phyloP scores from a whole-genome alignment of 345 rosid genomes.

The Heritiera littoralis region DNA sequence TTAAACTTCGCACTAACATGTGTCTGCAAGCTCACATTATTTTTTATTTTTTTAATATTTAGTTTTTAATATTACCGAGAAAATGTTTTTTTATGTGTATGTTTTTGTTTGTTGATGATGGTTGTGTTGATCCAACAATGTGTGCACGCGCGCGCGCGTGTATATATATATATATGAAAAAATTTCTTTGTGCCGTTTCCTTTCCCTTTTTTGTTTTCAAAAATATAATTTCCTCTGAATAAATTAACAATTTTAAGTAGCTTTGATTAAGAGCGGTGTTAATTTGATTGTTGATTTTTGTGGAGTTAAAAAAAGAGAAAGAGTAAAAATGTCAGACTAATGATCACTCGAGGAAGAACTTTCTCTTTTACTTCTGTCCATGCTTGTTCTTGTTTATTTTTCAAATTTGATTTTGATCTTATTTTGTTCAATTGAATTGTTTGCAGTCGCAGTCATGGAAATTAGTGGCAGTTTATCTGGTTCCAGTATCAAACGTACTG shows the following conservation, averaged over 20 bases:
- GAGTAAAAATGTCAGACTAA: background rate
- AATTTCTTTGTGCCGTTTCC: background rate
- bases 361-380: background rate
- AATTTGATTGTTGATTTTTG: background rate
- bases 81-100: background rate
- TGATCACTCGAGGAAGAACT: conserved; percentile 1
- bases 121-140: background rate
- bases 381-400: background rate
- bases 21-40: background rate
- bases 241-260: background rate
- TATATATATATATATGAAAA: no score
- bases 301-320: conserved; percentile 1
- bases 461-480: background rate
- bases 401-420: background rate
- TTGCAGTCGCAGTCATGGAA: background rate
- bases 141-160: no score
- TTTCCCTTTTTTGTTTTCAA: background rate
- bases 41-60: background rate
- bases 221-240: background rate
- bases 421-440: background rate
- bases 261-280: background rate
- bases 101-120: background rate
- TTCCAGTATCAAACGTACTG: background rate
- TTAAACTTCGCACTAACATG: background rate
- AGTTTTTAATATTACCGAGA: background rate